Evolutionary conservation across 1,284 basidiomycete species (phyloP).

Genomic region (Heterobasidion occidentale): DNA sequence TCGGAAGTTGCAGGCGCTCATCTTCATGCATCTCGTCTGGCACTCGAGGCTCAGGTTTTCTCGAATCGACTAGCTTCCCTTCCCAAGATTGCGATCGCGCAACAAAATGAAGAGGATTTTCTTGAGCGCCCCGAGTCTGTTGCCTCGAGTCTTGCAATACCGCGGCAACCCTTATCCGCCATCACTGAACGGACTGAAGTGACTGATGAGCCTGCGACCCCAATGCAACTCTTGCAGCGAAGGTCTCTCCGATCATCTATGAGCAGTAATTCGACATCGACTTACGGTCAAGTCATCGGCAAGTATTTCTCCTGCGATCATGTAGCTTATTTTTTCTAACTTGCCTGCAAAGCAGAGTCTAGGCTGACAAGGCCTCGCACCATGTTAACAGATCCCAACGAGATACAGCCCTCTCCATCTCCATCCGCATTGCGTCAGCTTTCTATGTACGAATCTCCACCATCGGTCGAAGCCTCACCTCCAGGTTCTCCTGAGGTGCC

Average conservation of each 20-base stretch:
- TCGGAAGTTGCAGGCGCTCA: slow-evolving; percentile 8
- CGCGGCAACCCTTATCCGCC: slow-evolving; percentile 35
- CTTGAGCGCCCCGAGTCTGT: slow-evolving; percentile 10
- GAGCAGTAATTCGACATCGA: slow-evolving; percentile 31
- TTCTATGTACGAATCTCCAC: slow-evolving; percentile 36
- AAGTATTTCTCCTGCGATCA: slow-evolving; percentile 14
- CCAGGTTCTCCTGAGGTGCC: slow-evolving; percentile 22
- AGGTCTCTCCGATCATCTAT: slow-evolving; percentile 5
- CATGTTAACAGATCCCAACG: slow-evolving; percentile 42
- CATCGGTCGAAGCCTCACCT: slow-evolving; percentile 39
- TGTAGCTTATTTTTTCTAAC: background rate
- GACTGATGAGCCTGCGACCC: slow-evolving; percentile 33
- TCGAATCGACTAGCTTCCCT: slow-evolving; percentile 6
- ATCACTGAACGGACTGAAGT: slow-evolving; percentile 61
- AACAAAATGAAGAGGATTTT: slow-evolving; percentile 13
- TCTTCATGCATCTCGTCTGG: slow-evolving; percentile 2
- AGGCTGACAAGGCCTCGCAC: slow-evolving; percentile 6
- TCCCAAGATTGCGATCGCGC: slow-evolving; percentile 19
- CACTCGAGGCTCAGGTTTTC: slow-evolving; percentile 1
- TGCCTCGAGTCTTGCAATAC: slow-evolving; percentile 8
- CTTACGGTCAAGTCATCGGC: slow-evolving; percentile 57
- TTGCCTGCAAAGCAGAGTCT: slow-evolving; percentile 4
- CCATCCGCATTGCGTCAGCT: slow-evolving; percentile 62
- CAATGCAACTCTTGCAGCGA: slow-evolving; percentile 1
- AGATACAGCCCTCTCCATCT: slow-evolving; percentile 55